A percentile compares a stretch with the other conserved stretches of the same genome.
These are phyloP conservation scores for Trichomonascus vanleenenianus DNA, from an alignment of 805 yeast species.

Conservation along the genomic window DNA sequence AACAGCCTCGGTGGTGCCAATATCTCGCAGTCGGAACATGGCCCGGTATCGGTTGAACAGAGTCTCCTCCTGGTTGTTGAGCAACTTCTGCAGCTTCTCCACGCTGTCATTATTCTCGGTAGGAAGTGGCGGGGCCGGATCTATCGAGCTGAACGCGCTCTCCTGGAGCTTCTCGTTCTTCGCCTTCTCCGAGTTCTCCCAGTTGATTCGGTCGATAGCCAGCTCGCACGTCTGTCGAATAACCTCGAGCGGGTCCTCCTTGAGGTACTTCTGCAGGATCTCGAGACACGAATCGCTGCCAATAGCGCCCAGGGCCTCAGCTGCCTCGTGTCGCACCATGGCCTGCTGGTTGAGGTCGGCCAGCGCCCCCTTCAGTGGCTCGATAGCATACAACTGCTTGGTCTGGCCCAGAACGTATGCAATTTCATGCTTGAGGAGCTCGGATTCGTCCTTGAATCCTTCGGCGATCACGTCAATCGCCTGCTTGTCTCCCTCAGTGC, in stretches of 20 bases:
- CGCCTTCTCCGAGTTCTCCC: conserved; percentile 70
- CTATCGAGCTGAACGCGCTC: conserved; percentile 79
- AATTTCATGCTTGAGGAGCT: conserved; percentile 91
- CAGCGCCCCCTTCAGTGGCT: conserved; percentile 65
- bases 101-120: conserved; percentile 50
- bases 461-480: conserved; percentile 82
- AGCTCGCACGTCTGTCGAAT: conserved; percentile 96
- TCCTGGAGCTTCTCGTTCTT: conserved; percentile 63
- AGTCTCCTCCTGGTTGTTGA: conserved; percentile 71
- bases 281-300: conserved; percentile 71
- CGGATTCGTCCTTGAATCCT: conserved; percentile 74
- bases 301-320: conserved; percentile 96
- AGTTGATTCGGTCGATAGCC: conserved; percentile 88
- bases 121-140: conserved; percentile 98
- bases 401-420: conserved; percentile 98
- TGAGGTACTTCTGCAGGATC: conserved; percentile 53
- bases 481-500: conserved; percentile 55
- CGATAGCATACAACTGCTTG: conserved; percentile 70
- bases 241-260: conserved; percentile 74
- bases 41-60: conserved; percentile 95
- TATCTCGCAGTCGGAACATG: conserved; percentile 94
- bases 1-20: conserved; percentile 90
- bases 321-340: conserved; percentile 99
- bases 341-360: conserved; percentile 54
- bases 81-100: conserved; percentile 53